These are phyloP conservation scores for Lodderomyces pseudojiufengensis DNA, from an alignment of 1,139 yeast species.

Conservation along the genomic window DNA sequence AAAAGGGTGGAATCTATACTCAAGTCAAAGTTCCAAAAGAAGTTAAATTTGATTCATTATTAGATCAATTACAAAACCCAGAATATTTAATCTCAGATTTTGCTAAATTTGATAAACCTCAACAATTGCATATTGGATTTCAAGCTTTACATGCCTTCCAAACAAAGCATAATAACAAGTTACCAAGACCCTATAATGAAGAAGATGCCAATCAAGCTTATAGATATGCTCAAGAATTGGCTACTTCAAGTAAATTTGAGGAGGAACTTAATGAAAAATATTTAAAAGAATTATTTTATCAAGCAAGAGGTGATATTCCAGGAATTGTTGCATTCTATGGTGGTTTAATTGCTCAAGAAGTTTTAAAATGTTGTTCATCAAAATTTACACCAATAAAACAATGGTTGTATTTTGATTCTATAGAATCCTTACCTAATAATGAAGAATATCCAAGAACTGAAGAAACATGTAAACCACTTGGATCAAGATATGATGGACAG, in stretches of 20 bases:
- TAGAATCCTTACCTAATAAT: slow-evolving; percentile 77
- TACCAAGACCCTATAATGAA: slow-evolving; percentile 75
- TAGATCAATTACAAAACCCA: slow-evolving; percentile 67
- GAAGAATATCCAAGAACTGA: slow-evolving; percentile 59
- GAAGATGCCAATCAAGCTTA: slow-evolving; percentile 72
- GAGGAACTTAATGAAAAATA: slow-evolving; percentile 64
- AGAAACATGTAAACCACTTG: slow-evolving; percentile 69
- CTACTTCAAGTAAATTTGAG: slow-evolving; percentile 55
- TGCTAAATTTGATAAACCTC: slow-evolving; percentile 90
- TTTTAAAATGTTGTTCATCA: slow-evolving; percentile 89
- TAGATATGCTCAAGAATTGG: slow-evolving; percentile 57
- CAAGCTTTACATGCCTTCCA: slow-evolving; percentile 81
- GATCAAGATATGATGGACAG: slow-evolving; percentile 86
- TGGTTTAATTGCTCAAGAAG: slow-evolving; percentile 96
- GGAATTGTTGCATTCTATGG: slow-evolving; percentile 89
- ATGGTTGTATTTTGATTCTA: slow-evolving; percentile 87
- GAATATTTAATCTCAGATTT: slow-evolving; percentile 80
- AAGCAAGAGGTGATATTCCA: slow-evolving; percentile 89
- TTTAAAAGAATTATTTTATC: slow-evolving; percentile 70
- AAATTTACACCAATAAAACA: slow-evolving; percentile 90
- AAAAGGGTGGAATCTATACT: slow-evolving; percentile 84
- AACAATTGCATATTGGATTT: slow-evolving; percentile 87
- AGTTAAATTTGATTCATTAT: slow-evolving; percentile 59
- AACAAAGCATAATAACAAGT: slow-evolving; percentile 53
- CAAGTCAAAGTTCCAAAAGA: slow-evolving; percentile 84